phyloP scores from a whole-genome alignment of 2,329 filamentous ascomycete species.

The Claviceps spartinae region DNA sequence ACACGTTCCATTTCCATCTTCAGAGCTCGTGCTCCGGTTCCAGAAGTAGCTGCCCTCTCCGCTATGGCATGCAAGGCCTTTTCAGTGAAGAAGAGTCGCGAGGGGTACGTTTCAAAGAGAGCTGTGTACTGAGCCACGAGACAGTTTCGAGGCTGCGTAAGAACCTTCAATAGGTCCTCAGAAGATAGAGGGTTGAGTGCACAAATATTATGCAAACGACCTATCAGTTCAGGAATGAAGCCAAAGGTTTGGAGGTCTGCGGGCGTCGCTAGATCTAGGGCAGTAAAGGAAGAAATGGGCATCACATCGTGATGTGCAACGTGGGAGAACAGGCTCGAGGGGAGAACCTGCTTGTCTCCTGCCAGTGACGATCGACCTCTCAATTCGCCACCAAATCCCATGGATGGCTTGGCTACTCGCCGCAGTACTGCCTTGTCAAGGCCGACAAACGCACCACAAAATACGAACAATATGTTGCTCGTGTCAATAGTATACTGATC shows the following conservation, averaged over 20 bases:
- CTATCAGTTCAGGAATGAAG: conserved; percentile 89
- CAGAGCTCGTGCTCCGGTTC: conserved; percentile 66
- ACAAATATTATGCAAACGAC: conserved; percentile 83
- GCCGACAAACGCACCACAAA: conserved; percentile 88
- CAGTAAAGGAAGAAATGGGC: conserved; percentile 32
- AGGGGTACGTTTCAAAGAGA: conserved; percentile 68
- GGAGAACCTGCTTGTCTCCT: conserved; percentile 43
- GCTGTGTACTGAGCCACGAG: conserved; percentile 80
- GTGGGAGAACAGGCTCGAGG: conserved; percentile 45
- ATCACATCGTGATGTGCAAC: conserved; percentile 38
- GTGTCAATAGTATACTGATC: conserved; percentile 70
- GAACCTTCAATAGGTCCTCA: conserved; percentile 62
- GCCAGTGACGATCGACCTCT: conserved; percentile 39
- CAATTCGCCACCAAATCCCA: conserved; percentile 83
- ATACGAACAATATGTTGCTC: conserved; percentile 94
- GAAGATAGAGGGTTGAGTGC: conserved; percentile 64
- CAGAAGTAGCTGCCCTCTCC: conserved; percentile 42
- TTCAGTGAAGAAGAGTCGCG: conserved; percentile 70
- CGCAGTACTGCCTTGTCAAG: conserved; percentile 78
- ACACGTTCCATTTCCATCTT: conserved; percentile 73
- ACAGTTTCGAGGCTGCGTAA: conserved; percentile 85
- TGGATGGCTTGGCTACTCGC: conserved; percentile 70
- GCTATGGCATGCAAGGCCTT: conserved; percentile 73
- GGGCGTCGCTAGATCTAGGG: conserved; percentile 60
- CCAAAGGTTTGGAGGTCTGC: conserved; percentile 72